Evolutionary conservation across 2,329 filamentous ascomycete genomes (phyloP), one percentile per base, ranked within the genome.

Genomic region (Zopfia rhizophila): DNA sequence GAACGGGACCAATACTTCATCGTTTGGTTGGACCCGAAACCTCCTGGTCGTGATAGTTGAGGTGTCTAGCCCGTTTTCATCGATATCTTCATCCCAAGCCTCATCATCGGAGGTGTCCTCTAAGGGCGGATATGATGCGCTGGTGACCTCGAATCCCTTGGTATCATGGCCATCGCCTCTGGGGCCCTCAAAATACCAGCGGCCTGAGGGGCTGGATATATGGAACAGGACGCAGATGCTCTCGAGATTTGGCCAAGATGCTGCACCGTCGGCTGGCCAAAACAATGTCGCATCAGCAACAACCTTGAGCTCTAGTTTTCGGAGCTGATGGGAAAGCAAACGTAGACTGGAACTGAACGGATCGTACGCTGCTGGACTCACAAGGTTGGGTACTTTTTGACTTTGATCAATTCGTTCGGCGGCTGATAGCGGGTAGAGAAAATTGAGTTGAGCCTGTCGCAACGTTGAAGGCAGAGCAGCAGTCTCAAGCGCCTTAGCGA

Each of bases 401-500:
- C 30, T 19, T 28, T 48, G 45, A 14, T 38, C 29, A 13, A 27
- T n/a, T 27, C 24, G 24, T 8, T 7, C n/a, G 24, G n/a, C n/a
- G n/a, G n/a, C n/a, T n/a, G n/a, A n/a, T n/a, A 27, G 24, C 8
- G 24, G n/a, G 24, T 27, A 27, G n/a, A 27, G 24, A 27, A 27
- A 27, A 27, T 27, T 27, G 7, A 27, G 24, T n/a, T n/a, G 24
- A n/a, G n/a, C 24, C 8, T 27, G 24, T 7, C 24, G 24, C 7
- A 27, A 27, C 31, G 13, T 16, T 42, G 35, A 3, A 22, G 22
- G 3, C 17, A 3, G 11, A 8, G 8, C n/a, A 45, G 24, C 5
- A 38, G 36, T 19, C 18, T 29, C 5, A 49, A 16, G n/a, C 17
- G 55, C 55, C 37, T 53, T 58, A 7, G 33, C 48, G 29, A 62